phyloP scores from a whole-genome alignment of 257 asterid genomes.

The Nicotiana knightiana region DNA sequence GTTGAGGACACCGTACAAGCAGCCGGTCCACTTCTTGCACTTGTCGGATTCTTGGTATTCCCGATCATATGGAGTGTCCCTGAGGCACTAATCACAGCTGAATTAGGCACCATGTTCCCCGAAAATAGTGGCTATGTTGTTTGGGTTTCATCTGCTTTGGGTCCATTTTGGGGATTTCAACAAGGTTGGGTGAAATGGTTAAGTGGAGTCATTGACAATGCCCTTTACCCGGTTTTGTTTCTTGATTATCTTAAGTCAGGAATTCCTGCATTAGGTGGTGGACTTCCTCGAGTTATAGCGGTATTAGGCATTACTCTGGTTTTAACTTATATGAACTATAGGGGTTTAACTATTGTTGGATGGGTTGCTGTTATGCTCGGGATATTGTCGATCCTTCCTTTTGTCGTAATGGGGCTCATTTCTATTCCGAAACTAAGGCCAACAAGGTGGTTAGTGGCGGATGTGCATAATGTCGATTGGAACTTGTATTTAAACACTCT shows the following conservation, averaged over 20 bases:
- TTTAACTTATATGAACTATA: constrained; percentile 50
- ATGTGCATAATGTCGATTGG: constrained; percentile 50
- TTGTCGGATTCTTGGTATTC: constrained; percentile 47
- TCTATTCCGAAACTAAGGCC: constrained; percentile 53
- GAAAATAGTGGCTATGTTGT: constrained; percentile 73
- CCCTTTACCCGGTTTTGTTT: constrained; percentile 57
- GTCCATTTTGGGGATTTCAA: constrained; percentile 71
- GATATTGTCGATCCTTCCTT: constrained; percentile 54
- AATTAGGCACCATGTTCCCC: constrained; percentile 73
- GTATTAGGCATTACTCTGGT: constrained; percentile 39
- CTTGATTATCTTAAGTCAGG: constrained; percentile 63
- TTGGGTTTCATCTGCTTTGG: constrained; percentile 71
- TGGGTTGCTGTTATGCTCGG: constrained; percentile 60
- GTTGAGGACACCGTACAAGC: constrained; percentile 60
- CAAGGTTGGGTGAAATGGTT: constrained; percentile 80
- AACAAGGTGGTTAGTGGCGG: constrained; percentile 50
- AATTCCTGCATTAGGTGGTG: constrained; percentile 54
- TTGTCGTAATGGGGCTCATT: constrained; percentile 56
- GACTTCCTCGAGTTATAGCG: constrained; percentile 44
- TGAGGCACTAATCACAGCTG: constrained; percentile 66
- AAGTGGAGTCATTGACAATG: constrained; percentile 65
- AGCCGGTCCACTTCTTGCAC: constrained; percentile 69
- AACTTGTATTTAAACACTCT: constrained; percentile 55
- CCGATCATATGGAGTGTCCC: constrained; percentile 76
- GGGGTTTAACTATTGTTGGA: constrained; percentile 66